A percentile compares a stretch with the other conserved stretches of the same genome.
These are phyloP conservation scores for Ogataea methylovora DNA, from an alignment of 805 yeast genomes.

Conservation along the genomic window DNA sequence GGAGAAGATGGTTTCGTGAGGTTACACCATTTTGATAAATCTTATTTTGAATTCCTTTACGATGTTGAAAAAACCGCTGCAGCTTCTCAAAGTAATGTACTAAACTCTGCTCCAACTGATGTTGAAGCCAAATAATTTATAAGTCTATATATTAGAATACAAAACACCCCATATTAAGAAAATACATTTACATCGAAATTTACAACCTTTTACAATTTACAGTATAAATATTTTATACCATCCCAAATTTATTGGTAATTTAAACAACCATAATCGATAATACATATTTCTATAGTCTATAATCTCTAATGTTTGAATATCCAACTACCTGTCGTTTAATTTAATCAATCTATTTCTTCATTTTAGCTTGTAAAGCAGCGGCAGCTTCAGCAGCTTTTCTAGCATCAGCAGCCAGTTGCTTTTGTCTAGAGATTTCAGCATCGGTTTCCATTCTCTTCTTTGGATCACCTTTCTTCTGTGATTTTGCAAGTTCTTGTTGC, in stretches of 20 bases:
- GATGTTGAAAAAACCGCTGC: constrained; percentile 82
- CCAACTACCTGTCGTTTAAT: neutral
- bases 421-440: constrained; percentile 84
- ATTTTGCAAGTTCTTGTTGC: constrained; percentile 53
- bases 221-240: too few species aligned
- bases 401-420: constrained; percentile 45
- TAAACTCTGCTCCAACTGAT: too few species aligned
- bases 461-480: constrained; percentile 75
- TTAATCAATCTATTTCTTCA: neutral
- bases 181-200: too few species aligned
- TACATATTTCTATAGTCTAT: neutral
- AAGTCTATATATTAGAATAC: too few species aligned
- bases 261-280: too few species aligned
- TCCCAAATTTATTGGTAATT: too few species aligned
- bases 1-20: constrained; percentile 98
- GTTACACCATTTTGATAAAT: constrained; percentile 86
- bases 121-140: too few species aligned
- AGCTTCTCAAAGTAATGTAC: too few species aligned
- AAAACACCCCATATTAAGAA: too few species aligned
- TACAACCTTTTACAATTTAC: too few species aligned
- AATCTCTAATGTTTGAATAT: neutral
- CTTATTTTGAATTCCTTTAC: constrained; percentile 86
- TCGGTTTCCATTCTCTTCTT: constrained; percentile 79
- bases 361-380: neutral
- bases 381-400: constrained; percentile 23